Conservation (phyloP, 139 green algal species). For the Chlamydomonas incerta region DNA sequence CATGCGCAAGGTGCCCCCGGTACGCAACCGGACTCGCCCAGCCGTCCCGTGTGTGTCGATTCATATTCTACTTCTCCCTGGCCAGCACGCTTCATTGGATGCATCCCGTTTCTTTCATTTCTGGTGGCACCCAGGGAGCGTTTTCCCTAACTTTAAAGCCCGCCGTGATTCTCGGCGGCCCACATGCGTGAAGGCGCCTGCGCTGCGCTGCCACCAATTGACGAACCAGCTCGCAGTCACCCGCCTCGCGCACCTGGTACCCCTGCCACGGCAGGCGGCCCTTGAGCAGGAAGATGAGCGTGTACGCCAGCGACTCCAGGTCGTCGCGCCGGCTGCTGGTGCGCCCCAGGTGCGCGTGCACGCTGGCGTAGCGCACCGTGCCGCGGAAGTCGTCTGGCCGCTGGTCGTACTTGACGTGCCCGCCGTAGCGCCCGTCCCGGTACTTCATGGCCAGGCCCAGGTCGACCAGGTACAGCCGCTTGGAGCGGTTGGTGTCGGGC, state of each 20-base stretch:
- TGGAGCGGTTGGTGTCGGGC: slow-evolving; percentile 85
- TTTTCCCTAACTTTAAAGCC: no score
- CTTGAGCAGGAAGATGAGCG: slow-evolving; percentile 98
- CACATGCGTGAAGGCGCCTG: no score
- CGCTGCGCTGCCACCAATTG: no score
- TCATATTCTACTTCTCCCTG: no score
- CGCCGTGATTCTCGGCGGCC: no score
- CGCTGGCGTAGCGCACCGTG: slow-evolving; percentile 97
- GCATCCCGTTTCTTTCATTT: no score
- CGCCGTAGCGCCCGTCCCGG: slow-evolving; percentile 38
- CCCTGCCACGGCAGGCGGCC: slow-evolving; percentile 90
- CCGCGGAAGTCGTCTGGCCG: slow-evolving; percentile 97
- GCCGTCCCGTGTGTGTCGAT: no score
- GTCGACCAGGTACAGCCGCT: slow-evolving; percentile 98
- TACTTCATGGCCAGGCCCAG: slow-evolving; percentile 88
- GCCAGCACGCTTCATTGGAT: no score
- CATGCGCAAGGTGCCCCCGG: no score
- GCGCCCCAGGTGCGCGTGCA: slow-evolving; percentile 98
- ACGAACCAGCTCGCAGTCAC: no score
- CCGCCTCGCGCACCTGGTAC: slow-evolving; percentile 88
- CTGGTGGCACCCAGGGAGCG: no score
- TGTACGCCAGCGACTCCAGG: slow-evolving; percentile 99
- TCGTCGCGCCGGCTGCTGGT: slow-evolving; percentile 96
- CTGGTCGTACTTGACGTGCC: slow-evolving; percentile 99
- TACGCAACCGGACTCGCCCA: no score